phyloP scores from a whole-genome alignment of 306 rosid genomes.

The Castanea mollissima region DNA sequence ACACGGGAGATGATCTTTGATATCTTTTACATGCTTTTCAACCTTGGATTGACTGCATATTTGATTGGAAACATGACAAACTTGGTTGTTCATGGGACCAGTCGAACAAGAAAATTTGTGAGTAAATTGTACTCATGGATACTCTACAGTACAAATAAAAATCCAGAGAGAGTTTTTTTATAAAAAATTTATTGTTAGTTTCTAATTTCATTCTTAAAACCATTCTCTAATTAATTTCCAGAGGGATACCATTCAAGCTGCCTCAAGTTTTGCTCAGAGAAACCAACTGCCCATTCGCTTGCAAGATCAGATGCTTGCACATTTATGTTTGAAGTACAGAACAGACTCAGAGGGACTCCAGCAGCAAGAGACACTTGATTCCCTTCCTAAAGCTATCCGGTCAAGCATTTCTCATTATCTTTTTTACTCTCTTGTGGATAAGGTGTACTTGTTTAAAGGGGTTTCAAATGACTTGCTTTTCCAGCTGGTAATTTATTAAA shows the following conservation, averaged over 20 bases:
- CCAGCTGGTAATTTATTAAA: constrained; percentile 67
- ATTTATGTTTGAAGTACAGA: constrained; percentile 83
- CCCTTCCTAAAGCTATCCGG: constrained; percentile 92
- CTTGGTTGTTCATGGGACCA: constrained; percentile 89
- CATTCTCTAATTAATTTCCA: constrained; percentile 21
- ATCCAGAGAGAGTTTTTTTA: background rate
- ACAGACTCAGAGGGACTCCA: constrained; percentile 94
- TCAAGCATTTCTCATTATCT: constrained; percentile 90
- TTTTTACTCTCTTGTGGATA: constrained; percentile 68
- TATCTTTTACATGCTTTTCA: constrained; percentile 85
- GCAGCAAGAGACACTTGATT: constrained; percentile 90
- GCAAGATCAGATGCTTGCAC: constrained; percentile 97
- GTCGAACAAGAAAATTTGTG: constrained; percentile 83
- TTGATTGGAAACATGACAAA: constrained; percentile 98
- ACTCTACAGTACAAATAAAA: background rate
- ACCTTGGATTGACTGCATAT: constrained; percentile 85
- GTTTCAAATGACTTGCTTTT: constrained; percentile 87
- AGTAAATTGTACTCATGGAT: constrained; percentile 29
- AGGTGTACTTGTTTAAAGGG: constrained; percentile 78
- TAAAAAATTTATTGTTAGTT: background rate
- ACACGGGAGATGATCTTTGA: constrained; percentile 83
- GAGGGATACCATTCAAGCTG: constrained; percentile 97
- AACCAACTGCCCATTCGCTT: constrained; percentile 74
- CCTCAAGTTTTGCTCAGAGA: constrained; percentile 89
- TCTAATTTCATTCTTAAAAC: background rate